Base-by-base conservation (phyloP, 2,329 filamentous ascomycete genomes). In the Penicillium sp. region DNA sequence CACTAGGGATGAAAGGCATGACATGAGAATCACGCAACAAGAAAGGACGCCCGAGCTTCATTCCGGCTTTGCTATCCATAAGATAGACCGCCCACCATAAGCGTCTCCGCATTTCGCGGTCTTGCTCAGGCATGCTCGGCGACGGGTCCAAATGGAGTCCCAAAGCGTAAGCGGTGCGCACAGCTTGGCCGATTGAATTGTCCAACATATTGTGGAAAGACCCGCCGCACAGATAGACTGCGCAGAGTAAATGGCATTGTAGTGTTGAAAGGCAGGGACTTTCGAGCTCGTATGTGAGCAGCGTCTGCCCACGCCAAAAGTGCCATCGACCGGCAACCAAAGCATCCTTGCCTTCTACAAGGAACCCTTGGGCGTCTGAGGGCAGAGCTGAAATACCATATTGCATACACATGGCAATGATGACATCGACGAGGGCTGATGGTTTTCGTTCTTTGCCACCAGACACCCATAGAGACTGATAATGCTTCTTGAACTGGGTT, bases 71-170 rank as follows among this genome's bases (percentile, higher is more conserved):
- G 57, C 70, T 75, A 50, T 84, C 82, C 16, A 82, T 65, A 1
- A 72, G 69, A 63, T 77, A 83, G 1, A 85, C 62, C 0, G 67
- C 69, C 81, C 81, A 84, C 82, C 82, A 85, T 13, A 84, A 58
- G 0, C 81, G 72, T 60, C 77, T 80, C 5, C 78, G 77, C 57
- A 81, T 65, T 60, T 82, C 80, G 19, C 73, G 62, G 48, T 78
- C 67, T 0, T 57, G 49, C 4, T 53, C 59, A 0, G 76, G 66
- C 48, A 79, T 57, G 47, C 66, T 59, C 9, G 59, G 54, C 0
- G 75, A 68, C 1, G 81, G 79, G 31, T 82, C 79, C 0, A 76
- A 62, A 65, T 83, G 80, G 4, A 83, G 68, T 0, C 81, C 80
- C 0, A 82, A 65, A 38, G 79, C 76, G 41, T 80, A 72, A 4